Evolutionary conservation across 2,329 filamentous ascomycete genomes (phyloP).

Genomic region (Herpotrichia juniperi): DNA sequence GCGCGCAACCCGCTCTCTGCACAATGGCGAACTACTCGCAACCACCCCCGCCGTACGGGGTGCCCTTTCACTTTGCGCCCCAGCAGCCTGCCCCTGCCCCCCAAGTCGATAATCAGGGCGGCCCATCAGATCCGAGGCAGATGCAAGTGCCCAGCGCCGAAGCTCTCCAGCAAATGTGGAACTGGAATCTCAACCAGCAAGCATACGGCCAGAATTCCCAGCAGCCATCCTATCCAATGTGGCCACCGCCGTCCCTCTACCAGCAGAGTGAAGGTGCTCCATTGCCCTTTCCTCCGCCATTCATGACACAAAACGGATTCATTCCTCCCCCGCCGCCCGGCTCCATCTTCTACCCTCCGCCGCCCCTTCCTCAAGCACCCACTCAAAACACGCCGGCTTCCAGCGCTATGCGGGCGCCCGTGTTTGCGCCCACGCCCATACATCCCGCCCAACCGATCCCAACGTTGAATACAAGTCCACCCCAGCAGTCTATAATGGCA

Average conservation of each 20-base stretch:
- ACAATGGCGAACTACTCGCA: constrained; percentile 39
- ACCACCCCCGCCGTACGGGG: constrained; percentile 31
- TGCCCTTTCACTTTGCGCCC: constrained; percentile 23
- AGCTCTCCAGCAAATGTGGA: constrained; percentile 21
- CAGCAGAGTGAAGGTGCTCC: constrained; percentile 5
- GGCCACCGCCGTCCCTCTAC: constrained; percentile 1
- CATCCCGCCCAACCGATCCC: not conserved
- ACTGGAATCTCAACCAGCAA: constrained; percentile 29
- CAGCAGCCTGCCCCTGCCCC: constrained; percentile 6
- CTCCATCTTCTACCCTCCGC: constrained; percentile 1
- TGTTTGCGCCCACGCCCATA: not conserved
- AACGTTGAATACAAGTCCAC: constrained; percentile 2
- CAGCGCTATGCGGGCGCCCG: not conserved
- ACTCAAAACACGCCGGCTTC: not conserved
- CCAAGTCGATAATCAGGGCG: constrained; percentile 10
- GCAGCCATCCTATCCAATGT: constrained; percentile 23
- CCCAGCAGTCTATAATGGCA: constrained; percentile 2
- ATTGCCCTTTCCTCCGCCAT: constrained; percentile 22
- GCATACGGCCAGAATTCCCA: constrained; percentile 30
- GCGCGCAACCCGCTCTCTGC: constrained; percentile 6
- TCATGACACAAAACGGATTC: constrained; percentile 9
- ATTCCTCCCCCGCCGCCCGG: constrained; percentile 13
- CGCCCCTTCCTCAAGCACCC: constrained; percentile 3
- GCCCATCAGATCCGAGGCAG: constrained; percentile 17
- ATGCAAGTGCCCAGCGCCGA: constrained; percentile 18